Conservation (phyloP, 352 stramenopile species). For the Phytophthora citricola region DNA sequence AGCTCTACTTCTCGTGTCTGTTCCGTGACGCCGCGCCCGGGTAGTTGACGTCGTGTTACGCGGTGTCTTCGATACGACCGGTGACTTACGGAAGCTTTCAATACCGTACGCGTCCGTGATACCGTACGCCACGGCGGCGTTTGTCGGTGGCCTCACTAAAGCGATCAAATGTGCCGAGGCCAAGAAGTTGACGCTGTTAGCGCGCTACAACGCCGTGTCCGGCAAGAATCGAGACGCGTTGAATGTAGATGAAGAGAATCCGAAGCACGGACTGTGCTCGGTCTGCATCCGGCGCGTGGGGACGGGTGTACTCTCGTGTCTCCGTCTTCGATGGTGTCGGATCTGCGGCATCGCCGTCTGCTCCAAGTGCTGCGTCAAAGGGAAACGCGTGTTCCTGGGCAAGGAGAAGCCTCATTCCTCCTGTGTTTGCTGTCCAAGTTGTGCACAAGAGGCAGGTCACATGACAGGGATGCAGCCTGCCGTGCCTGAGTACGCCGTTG, state of each 20-base stretch:
- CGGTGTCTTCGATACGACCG: conserved; percentile 38
- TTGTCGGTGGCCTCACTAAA: conserved; percentile 36
- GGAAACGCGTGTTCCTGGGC: conserved; percentile 43
- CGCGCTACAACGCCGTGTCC: conserved; percentile 25
- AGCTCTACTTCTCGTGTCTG: conserved; percentile 35
- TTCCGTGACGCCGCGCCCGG: conserved; percentile 41
- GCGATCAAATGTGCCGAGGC: conserved; percentile 39
- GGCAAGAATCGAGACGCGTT: conserved; percentile 29
- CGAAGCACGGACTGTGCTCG: conserved; percentile 30
- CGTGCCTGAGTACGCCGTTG: conserved; percentile 28
- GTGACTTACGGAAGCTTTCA: conserved; percentile 31
- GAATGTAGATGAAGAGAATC: conserved; percentile 20
- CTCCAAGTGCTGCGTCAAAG: conserved; percentile 54
- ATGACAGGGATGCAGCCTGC: conserved; percentile 30
- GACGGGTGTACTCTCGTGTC: conserved; percentile 20
- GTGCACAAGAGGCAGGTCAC: conserved; percentile 35
- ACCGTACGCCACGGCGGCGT: conserved; percentile 33
- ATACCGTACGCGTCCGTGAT: conserved; percentile 31
- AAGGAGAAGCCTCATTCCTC: conserved; percentile 10
- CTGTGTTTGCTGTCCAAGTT: conserved; percentile 39
- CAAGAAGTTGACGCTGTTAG: conserved; percentile 52
- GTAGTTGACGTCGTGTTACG: conserved; percentile 42
- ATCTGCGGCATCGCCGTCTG: conserved; percentile 49
- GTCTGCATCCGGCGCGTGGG: conserved; percentile 30
- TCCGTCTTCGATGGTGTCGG: conserved; percentile 33